Evolutionary conservation across 2,329 filamentous ascomycete species (phyloP).

Genomic region (Penicillium sp.): DNA sequence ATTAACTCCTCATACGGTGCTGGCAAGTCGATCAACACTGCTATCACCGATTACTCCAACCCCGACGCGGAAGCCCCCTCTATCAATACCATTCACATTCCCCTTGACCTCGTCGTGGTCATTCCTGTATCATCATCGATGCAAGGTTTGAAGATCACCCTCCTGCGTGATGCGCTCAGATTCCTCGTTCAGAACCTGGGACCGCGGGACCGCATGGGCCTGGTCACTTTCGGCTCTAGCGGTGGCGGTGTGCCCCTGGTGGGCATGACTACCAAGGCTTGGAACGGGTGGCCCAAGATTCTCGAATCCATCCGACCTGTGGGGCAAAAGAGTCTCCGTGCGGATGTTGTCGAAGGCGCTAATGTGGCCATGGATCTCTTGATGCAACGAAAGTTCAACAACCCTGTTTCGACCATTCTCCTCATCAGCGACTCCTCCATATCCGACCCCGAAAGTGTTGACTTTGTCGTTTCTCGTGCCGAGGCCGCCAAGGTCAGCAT

Average conservation of each 20-base stretch:
- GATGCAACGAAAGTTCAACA: constrained; percentile 96
- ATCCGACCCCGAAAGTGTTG: constrained; percentile 90
- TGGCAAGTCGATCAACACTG: constrained; percentile 79
- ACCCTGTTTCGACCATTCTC: constrained; percentile 91
- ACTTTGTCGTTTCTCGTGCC: constrained; percentile 94
- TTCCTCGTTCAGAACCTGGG: constrained; percentile 90
- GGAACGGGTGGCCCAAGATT: constrained; percentile 87
- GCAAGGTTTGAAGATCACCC: constrained; percentile 98
- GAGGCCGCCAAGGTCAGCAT: constrained; percentile 98
- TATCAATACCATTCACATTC: constrained; percentile 81
- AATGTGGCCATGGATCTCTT: constrained; percentile 98
- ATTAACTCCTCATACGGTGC: constrained; percentile 80
- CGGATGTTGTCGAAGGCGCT: constrained; percentile 94
- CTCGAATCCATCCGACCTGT: constrained; percentile 87
- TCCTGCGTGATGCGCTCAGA: constrained; percentile 85
- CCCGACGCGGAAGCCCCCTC: constrained; percentile 53
- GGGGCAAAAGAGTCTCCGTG: constrained; percentile 92
- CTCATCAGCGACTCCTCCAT: constrained; percentile 97
- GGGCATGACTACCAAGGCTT: constrained; percentile 96
- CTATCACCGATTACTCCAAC: constrained; percentile 87
- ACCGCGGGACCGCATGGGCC: constrained; percentile 91
- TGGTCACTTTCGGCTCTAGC: constrained; percentile 95
- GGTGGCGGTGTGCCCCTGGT: constrained; percentile 91
- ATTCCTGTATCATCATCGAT: constrained; percentile 97
- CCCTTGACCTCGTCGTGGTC: constrained; percentile 92